These are phyloP conservation scores for Phoma herbarum DNA, from an alignment of 2,329 filamentous ascomycete species.

Conservation along the genomic window DNA sequence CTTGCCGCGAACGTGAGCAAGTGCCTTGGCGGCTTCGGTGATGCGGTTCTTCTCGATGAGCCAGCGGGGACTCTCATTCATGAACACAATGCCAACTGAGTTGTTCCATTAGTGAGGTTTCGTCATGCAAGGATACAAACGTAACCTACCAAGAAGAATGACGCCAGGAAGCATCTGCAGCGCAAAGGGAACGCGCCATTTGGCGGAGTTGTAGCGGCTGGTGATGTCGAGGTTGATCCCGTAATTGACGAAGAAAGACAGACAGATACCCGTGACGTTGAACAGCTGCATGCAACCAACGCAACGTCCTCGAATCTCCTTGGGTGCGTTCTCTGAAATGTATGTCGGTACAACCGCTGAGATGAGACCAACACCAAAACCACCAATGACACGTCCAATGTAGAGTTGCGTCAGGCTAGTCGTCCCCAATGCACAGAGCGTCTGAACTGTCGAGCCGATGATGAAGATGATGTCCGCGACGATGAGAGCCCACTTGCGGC, in stretches of 20 bases:
- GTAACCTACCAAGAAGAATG: constrained; percentile 51
- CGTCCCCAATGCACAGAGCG: constrained; percentile 48
- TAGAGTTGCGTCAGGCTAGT: constrained; percentile 52
- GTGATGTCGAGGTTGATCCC: constrained; percentile 58
- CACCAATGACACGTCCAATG: constrained; percentile 55
- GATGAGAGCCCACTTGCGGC: constrained; percentile 54
- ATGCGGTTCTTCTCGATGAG: constrained; percentile 62
- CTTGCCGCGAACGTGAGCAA: constrained; percentile 52
- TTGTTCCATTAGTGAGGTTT: background rate
- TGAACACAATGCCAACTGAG: constrained; percentile 57
- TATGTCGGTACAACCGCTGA: constrained; percentile 56
- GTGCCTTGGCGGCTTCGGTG: constrained; percentile 54
- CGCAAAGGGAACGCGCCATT: constrained; percentile 63
- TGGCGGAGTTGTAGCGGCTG: constrained; percentile 52
- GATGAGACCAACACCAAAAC: constrained; percentile 56
- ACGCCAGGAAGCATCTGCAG: constrained; percentile 63
- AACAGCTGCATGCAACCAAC: constrained; percentile 53
- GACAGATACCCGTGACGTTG: constrained; percentile 58
- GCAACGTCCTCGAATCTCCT: constrained; percentile 52
- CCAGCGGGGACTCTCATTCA: constrained; percentile 63
- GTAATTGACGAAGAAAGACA: constrained; percentile 64
- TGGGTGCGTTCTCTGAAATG: constrained; percentile 57
- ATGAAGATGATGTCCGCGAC: constrained; percentile 55
- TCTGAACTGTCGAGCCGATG: constrained; percentile 54
- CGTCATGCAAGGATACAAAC: no score